These are phyloP conservation scores for Thalassiosira mediterranea DNA, from an alignment of 352 stramenopile species.

Conservation along the genomic window DNA sequence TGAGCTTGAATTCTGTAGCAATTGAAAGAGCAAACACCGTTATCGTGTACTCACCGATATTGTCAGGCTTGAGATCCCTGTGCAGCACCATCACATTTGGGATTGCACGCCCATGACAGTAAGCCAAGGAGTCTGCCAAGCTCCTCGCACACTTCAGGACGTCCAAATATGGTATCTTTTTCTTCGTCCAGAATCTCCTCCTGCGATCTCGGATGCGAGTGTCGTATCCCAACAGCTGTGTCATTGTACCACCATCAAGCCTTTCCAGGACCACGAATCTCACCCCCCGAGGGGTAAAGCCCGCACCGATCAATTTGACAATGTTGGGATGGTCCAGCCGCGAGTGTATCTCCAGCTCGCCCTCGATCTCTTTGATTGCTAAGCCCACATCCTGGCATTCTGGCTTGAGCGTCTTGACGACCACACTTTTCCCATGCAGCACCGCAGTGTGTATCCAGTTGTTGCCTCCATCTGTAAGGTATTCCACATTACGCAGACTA, in stretches of 20 bases:
- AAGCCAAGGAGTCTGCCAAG: constrained; percentile 89
- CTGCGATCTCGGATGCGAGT: constrained; percentile 81
- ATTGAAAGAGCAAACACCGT: constrained; percentile 8
- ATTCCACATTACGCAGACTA: constrained; percentile 82
- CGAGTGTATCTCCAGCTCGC: constrained; percentile 77
- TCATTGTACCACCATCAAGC: constrained; percentile 82
- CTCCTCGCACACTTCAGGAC: constrained; percentile 68
- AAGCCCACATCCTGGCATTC: constrained; percentile 83
- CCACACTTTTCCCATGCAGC: constrained; percentile 72
- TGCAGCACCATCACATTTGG: constrained; percentile 89
- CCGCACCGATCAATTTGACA: constrained; percentile 76
- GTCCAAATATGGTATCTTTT: constrained; percentile 75
- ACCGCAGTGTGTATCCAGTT: constrained; percentile 85
- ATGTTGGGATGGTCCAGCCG: constrained; percentile 80
- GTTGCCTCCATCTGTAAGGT: constrained; percentile 84
- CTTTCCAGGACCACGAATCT: constrained; percentile 83
- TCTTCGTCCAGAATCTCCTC: constrained; percentile 81
- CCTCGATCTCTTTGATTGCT: constrained; percentile 85
- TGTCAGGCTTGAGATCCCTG: constrained; percentile 93
- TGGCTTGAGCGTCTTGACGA: constrained; percentile 84
- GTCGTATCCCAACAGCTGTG: constrained; percentile 83
- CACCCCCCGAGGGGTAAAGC: constrained; percentile 72
- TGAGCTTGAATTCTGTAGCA: constrained; percentile 4
- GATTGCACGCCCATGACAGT: constrained; percentile 90
- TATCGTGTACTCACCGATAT: too few relatives aligned